phyloP scores from a whole-genome alignment of 2,329 filamentous ascomycete species.

The Cryphonectria nitschkei region DNA sequence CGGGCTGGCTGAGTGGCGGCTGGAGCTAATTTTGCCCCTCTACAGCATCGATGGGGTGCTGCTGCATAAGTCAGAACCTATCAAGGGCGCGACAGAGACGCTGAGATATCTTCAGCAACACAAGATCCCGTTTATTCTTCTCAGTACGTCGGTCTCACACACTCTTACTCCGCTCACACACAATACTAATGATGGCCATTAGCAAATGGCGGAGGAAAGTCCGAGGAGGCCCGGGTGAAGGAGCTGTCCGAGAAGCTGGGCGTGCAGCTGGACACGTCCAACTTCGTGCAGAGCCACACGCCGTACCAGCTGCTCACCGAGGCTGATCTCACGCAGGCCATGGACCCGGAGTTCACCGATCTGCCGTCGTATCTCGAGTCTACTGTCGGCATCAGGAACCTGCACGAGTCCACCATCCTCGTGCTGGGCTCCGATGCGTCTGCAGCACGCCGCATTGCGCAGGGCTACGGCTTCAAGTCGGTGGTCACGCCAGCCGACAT shows the following conservation, averaged over 20 bases:
- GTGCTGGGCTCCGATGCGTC: constrained; percentile 72
- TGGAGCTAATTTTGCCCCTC: background rate
- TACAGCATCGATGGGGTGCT: constrained; percentile 88
- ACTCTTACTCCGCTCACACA: background rate
- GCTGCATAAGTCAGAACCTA: constrained; percentile 75
- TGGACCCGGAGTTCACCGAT: constrained; percentile 43
- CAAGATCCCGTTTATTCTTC: constrained; percentile 85
- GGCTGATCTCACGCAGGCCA: background rate
- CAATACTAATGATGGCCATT: background rate
- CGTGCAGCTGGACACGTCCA: constrained; percentile 65
- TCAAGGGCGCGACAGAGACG: constrained; percentile 77
- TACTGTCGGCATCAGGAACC: constrained; percentile 33
- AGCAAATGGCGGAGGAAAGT: constrained; percentile 87
- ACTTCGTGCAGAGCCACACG: constrained; percentile 89
- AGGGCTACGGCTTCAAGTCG: constrained; percentile 76
- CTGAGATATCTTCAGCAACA: constrained; percentile 74
- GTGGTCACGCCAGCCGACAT: constrained; percentile 89
- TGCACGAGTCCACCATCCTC: constrained; percentile 69
- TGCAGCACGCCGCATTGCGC: constrained; percentile 73
- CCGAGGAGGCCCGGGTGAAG: constrained; percentile 72
- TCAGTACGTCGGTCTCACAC: constrained; percentile 51
- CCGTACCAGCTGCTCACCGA: constrained; percentile 76
- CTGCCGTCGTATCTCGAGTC: constrained; percentile 13
- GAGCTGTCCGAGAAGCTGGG: constrained; percentile 70
- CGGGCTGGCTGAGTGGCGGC: constrained; percentile 1